Evolutionary conservation across 1,284 basidiomycete genomes (phyloP), one percentile per base, ranked within the genome.

Genomic region (Naganishia cerealis): DNA sequence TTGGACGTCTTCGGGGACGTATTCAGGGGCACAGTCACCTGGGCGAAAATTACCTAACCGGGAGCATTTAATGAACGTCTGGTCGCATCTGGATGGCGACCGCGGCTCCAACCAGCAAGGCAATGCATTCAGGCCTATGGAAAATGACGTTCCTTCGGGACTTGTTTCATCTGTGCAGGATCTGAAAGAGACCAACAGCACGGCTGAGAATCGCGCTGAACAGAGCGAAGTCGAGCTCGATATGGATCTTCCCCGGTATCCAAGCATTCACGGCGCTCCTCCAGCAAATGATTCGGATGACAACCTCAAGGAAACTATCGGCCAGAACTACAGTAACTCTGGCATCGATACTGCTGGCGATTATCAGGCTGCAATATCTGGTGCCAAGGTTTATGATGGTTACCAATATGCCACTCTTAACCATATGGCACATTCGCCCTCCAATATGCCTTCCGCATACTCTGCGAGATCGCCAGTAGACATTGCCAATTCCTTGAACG

Each of bases 41-140:
- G 66, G 59, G 18, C 59, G 59, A n/a, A 56, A 33, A 15, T 46
- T 61, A 24, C 39, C 61, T 15, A 57, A 66, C 16, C 61, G 58
- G n/a, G 66, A 71, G n/a, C 70, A 68, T 36, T 57, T 71, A 38
- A 68, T 66, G 58, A 67, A 65, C 26, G 67, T 71, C 33, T 71
- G 70, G 70, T 66, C 66, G 18, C 57, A 67, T 15, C 36, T 57
- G 15, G 70, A 54, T 36, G 62, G 57, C 48, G 69, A 70, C 13
- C 38, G 38, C 21, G 40, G 40, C 38, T 9, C 43, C 16, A 50
- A 42, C 36, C 67, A 65, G 42, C 40, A 26, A 24, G 43, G 43
- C 21, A 62, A 52, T 56, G 58, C 53, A 6, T 48, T 68, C 13
- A 65, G 56, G 29, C 67, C 57, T 9, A 16, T 59, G 10, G 67